Conservation (phyloP, 495 filamentous ascomycete species). For the Aspergillus saccharolyticus region DNA sequence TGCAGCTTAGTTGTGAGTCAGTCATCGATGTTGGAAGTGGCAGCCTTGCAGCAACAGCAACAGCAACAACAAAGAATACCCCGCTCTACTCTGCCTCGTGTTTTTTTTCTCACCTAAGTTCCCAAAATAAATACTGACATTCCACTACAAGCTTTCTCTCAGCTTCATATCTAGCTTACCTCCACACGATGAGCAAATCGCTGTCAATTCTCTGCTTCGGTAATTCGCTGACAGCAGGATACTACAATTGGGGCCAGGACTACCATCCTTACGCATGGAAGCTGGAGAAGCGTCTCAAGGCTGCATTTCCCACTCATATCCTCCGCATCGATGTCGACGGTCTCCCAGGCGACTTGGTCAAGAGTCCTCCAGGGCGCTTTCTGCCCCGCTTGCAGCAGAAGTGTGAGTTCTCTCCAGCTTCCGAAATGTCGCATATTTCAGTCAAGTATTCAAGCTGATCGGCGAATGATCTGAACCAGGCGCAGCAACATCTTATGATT, state of each 20-base stretch:
- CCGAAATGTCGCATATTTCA: conserved; percentile 10
- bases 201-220: conserved; percentile 57
- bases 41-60: background rate
- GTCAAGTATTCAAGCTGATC: background rate
- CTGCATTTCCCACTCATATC: conserved; percentile 9
- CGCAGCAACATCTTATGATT: conserved; percentile 25
- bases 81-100: background rate
- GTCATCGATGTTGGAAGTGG: background rate
- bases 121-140: background rate
- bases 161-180: background rate
- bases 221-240: conserved; percentile 58
- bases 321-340: conserved; percentile 38
- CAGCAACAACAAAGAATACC: background rate
- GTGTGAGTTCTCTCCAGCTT: conserved; percentile 25
- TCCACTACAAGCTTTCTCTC: background rate
- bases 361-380: conserved; percentile 36
- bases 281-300: conserved; percentile 20
- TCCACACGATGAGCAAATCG: conserved; percentile 9
- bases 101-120: background rate
- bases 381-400: conserved; percentile 38
- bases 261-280: conserved; percentile 49
- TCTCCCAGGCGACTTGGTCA: conserved; percentile 46
- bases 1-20: background rate
- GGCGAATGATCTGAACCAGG: background rate
- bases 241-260: conserved; percentile 34